These are phyloP conservation scores for Haplosporangium gracile DNA, from an alignment of 192 early-diverging fungal species.

Conservation along the genomic window DNA sequence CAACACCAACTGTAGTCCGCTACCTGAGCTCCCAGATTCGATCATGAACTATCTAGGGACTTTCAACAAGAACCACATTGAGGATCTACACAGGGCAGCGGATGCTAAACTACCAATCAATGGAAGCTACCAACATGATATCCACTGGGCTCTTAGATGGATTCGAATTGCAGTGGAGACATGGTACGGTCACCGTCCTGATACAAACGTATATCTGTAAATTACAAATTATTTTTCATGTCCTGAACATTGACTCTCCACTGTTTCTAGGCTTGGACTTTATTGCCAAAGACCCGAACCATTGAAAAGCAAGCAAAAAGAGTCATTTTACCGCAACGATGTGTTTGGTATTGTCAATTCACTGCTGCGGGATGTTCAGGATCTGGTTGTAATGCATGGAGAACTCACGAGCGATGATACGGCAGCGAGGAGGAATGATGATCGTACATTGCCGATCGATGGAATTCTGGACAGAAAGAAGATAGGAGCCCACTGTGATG, in stretches of 20 bases:
- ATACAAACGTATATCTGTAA: no score
- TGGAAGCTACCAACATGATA: background rate
- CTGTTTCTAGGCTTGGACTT: slow-evolving; percentile 8
- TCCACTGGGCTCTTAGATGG: slow-evolving; percentile 9
- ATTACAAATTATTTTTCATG: background rate
- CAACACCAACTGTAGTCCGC: background rate
- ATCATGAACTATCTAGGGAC: slow-evolving; percentile 6
- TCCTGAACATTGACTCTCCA: no score
- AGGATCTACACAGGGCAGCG: slow-evolving; percentile 1
- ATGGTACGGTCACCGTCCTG: background rate
- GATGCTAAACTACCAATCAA: slow-evolving; percentile 8
- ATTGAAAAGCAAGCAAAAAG: slow-evolving; percentile 4
- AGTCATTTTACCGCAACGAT: slow-evolving; percentile 17
- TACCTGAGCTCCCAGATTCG: background rate
- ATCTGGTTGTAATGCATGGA: background rate
- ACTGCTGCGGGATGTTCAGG: slow-evolving; percentile 10
- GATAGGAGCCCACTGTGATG: background rate
- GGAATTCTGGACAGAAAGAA: slow-evolving; percentile 10
- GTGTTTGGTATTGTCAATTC: slow-evolving; percentile 17
- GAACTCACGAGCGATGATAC: slow-evolving; percentile 6
- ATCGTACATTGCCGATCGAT: slow-evolving; percentile 5
- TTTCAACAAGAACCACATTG: slow-evolving; percentile 12
- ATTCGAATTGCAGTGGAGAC: slow-evolving; percentile 13
- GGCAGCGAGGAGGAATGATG: background rate
- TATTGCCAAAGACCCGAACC: slow-evolving; percentile 14